These are phyloP conservation scores for Yarrowia sp. DNA, from an alignment of 805 yeast species.

Conservation along the genomic window DNA sequence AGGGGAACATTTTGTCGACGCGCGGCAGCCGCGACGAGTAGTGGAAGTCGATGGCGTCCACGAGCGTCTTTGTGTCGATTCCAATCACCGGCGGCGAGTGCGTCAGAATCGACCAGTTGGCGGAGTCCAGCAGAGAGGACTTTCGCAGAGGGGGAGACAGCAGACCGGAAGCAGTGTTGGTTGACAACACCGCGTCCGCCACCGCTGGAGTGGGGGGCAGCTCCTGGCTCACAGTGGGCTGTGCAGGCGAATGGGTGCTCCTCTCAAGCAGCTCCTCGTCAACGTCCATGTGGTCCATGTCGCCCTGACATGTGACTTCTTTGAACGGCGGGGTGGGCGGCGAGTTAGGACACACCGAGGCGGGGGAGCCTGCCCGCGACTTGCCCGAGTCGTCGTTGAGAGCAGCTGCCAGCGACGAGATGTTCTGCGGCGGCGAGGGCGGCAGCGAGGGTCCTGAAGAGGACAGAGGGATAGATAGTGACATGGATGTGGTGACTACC, in stretches of 20 bases:
- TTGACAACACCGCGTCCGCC: slow-evolving; percentile 1
- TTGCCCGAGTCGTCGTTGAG: background rate
- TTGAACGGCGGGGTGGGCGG: slow-evolving; percentile 37
- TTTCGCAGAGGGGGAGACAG: slow-evolving; percentile 13
- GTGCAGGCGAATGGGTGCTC: background rate
- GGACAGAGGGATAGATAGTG: slow-evolving; percentile 20
- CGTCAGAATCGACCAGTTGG: slow-evolving; percentile 33
- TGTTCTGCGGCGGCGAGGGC: slow-evolving; percentile 29
- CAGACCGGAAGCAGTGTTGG: background rate
- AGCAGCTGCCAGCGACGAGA: background rate
- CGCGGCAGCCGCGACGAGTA: slow-evolving; percentile 60
- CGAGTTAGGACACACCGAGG: slow-evolving; percentile 30
- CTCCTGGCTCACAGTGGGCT: no score
- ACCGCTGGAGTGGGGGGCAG: slow-evolving; percentile 10
- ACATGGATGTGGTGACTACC: slow-evolving; percentile 1
- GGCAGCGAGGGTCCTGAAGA: slow-evolving; percentile 20
- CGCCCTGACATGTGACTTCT: slow-evolving; percentile 8
- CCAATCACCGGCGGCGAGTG: slow-evolving; percentile 28
- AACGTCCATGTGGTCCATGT: slow-evolving; percentile 5
- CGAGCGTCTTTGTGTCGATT: slow-evolving; percentile 10
- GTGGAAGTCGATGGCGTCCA: slow-evolving; percentile 43
- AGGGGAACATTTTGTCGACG: slow-evolving; percentile 78
- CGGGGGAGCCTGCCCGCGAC: slow-evolving; percentile 19
- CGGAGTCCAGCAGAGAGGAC: slow-evolving; percentile 19
- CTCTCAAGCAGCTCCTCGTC: background rate